Conservation (phyloP, 78 protist species). For the Pigoraptor vietnamica region DNA sequence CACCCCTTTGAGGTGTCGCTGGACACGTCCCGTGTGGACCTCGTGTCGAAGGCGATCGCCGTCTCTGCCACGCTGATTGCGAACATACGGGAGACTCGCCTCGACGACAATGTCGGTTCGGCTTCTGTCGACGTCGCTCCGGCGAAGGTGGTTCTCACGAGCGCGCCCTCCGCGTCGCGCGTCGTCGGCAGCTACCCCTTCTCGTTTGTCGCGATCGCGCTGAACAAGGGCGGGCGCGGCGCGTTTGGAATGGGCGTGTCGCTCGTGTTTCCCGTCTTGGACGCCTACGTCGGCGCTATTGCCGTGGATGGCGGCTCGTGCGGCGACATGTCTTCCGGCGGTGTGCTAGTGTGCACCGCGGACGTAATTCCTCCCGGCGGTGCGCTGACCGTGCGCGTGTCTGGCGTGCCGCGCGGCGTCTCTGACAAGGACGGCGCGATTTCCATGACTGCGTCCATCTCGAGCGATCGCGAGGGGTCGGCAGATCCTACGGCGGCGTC, state of each 20-base stretch:
- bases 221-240: neutral
- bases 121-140: neutral
- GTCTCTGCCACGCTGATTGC: neutral
- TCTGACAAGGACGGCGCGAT: neutral
- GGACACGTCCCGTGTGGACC: neutral
- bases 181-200: neutral
- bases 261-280: neutral
- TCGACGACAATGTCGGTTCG: neutral
- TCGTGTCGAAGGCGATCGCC: neutral
- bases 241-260: neutral
- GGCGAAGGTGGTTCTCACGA: neutral
- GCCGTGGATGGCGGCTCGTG: neutral
- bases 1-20: neutral
- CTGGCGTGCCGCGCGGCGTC: neutral
- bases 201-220: neutral
- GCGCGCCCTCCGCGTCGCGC: neutral
- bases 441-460: neutral
- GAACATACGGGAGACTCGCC: neutral
- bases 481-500: neutral
- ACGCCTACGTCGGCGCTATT: neutral
- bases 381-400: neutral
- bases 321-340: neutral
- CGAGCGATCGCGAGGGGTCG: neutral
- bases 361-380: neutral
- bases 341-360: neutral